Percentiles rank a stretch among this genome's conserved stretches.
Evolutionary conservation across 1,139 yeast species (phyloP).

Genomic region (Saccharomyces hybrid): DNA sequence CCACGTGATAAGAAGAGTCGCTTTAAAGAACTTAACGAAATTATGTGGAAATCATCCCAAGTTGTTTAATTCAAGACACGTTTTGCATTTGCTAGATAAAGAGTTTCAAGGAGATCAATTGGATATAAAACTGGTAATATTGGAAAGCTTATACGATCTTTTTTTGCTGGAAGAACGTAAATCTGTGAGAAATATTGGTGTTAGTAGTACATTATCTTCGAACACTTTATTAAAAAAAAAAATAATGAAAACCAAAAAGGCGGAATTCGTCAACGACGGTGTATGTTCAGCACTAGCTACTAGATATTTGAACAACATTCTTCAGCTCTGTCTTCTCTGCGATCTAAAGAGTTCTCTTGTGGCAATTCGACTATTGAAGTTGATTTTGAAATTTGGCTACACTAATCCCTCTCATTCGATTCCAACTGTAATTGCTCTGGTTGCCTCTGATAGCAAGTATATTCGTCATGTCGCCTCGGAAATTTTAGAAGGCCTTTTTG

Average conservation of each 20-base stretch:
- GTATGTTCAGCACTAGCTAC: conserved; percentile 68
- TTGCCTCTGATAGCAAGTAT: conserved; percentile 43
- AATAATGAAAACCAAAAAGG: conserved; percentile 32
- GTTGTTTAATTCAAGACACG: conserved; percentile 48
- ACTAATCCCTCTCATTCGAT: conserved; percentile 67
- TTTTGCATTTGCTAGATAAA: conserved; percentile 46
- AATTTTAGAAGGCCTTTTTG: conserved; percentile 49
- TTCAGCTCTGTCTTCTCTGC: conserved; percentile 43
- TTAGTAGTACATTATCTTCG: conserved; percentile 25
- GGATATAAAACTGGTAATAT: conserved; percentile 42
- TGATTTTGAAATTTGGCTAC: conserved; percentile 56
- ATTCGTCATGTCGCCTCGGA: conserved; percentile 44
- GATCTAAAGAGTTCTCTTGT: conserved; percentile 40
- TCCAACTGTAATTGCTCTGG: conserved; percentile 63
- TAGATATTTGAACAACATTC: conserved; percentile 44
- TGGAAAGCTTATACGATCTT: conserved; percentile 50
- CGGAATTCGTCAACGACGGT: conserved; percentile 46
- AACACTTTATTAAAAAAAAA: conserved; percentile 21
- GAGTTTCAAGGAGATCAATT: conserved; percentile 36
- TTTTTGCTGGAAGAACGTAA: conserved; percentile 46
- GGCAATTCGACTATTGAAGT: conserved; percentile 48
- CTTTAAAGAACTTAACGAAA: conserved; percentile 48
- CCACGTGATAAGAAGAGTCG: conserved; percentile 38
- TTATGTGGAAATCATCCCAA: conserved; percentile 57
- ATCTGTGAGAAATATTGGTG: conserved; percentile 36